Evolutionary conservation across 768 basidiomycete genomes (phyloP).

Genomic region (Ephemerocybe angulata): DNA sequence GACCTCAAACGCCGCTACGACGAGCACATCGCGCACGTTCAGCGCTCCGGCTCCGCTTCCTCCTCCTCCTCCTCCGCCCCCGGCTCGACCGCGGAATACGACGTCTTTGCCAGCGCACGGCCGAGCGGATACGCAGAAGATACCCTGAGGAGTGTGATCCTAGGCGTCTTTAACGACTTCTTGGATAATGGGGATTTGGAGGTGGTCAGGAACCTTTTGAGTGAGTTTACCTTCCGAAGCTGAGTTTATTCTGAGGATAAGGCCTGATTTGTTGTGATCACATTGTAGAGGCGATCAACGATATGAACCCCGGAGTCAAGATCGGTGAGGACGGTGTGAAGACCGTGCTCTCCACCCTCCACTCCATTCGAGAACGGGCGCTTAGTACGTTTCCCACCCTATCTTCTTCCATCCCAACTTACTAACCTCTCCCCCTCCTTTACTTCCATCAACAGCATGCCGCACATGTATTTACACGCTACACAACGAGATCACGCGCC

Average conservation of each 20-base stretch:
- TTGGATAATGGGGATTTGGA: slow-evolving; percentile 79
- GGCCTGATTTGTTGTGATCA: not conserved
- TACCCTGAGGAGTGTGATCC: slow-evolving; percentile 70
- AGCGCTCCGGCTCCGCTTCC: not conserved
- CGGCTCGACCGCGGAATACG: slow-evolving; percentile 28
- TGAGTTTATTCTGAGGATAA: not conserved
- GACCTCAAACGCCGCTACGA: slow-evolving; percentile 69
- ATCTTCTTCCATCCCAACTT: not conserved
- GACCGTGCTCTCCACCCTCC: slow-evolving; percentile 65
- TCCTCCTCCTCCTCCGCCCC: not conserved
- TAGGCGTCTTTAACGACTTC: slow-evolving; percentile 77
- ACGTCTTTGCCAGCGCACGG: slow-evolving; percentile 49
- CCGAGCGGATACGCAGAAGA: slow-evolving; percentile 66
- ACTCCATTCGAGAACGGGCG: slow-evolving; percentile 68
- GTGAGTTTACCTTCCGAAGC: slow-evolving; percentile 38
- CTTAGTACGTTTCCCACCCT: slow-evolving; percentile 49
- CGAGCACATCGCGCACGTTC: slow-evolving; percentile 22
- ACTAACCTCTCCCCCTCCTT: slow-evolving; percentile 4
- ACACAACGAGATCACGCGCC: slow-evolving; percentile 65
- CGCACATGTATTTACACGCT: slow-evolving; percentile 74
- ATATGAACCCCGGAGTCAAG: slow-evolving; percentile 73
- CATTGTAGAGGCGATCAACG: slow-evolving; percentile 68
- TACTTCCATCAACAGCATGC: slow-evolving; percentile 48
- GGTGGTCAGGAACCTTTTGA: slow-evolving; percentile 70
- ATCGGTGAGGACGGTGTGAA: slow-evolving; percentile 79